phyloP scores from a whole-genome alignment of 2,329 filamentous ascomycete species.

The Dactylellina parvicollis region DNA sequence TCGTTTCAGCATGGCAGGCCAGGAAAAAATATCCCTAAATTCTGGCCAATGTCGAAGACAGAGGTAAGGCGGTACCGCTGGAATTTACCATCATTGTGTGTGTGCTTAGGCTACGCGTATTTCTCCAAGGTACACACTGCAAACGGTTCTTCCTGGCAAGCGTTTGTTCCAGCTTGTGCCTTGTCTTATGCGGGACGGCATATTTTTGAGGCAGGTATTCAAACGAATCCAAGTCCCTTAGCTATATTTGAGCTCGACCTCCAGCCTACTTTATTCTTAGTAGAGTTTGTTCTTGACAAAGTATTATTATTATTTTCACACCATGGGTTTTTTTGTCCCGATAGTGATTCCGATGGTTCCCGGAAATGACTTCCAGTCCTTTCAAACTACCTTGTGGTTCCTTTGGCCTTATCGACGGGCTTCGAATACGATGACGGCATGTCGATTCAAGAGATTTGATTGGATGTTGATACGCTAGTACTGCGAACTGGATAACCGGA shows the following conservation, averaged over 20 bases:
- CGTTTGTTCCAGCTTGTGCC: not conserved
- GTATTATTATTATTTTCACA: not conserved
- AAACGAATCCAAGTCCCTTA: slow-evolving; percentile 22
- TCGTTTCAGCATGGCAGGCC: too few species aligned
- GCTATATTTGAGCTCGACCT: slow-evolving; percentile 2
- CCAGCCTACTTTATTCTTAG: not conserved
- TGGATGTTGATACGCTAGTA: too few species aligned
- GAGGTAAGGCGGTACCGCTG: not conserved
- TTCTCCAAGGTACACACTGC: not conserved
- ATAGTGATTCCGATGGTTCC: slow-evolving; percentile 52
- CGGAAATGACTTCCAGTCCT: slow-evolving; percentile 11
- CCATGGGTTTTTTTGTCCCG: slow-evolving; percentile 19
- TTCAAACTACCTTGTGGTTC: slow-evolving; percentile 20
- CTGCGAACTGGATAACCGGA: too few species aligned
- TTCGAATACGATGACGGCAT: not conserved
- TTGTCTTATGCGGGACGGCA: slow-evolving; percentile 47
- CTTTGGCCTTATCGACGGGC: slow-evolving; percentile 30
- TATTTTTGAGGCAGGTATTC: slow-evolving; percentile 9
- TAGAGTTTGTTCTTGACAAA: not conserved
- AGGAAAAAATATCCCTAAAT: too few species aligned
- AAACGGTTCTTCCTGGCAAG: not conserved
- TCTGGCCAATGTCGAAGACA: not conserved
- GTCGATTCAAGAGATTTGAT: slow-evolving; percentile 6
- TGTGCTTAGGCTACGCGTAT: not conserved
- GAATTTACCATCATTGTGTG: not conserved